Conservation (phyloP, 805 yeast species). For the Yarrowia sp. region DNA sequence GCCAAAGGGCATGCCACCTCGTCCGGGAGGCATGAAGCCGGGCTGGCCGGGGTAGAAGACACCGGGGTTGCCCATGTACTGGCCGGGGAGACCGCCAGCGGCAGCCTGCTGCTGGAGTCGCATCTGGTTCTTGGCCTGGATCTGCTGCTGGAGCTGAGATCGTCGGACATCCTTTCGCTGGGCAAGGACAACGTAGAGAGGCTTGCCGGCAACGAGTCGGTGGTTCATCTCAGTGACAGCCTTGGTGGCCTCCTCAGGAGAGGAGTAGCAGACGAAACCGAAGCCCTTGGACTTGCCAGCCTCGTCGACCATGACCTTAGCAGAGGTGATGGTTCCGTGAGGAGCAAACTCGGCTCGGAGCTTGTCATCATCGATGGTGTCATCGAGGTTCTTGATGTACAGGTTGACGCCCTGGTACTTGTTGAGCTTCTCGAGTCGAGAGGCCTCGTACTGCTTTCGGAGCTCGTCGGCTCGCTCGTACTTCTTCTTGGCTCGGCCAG, state of each 20-base stretch:
- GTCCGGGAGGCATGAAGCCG: conserved; percentile 84
- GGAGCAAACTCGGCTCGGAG: conserved; percentile 89
- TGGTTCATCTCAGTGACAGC: conserved; percentile 99
- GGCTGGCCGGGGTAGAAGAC: conserved; percentile 71
- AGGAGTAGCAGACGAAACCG: conserved; percentile 96
- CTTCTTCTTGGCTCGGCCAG: conserved; percentile 99
- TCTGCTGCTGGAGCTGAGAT: conserved; percentile 94
- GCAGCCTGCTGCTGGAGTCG: conserved; percentile 93
- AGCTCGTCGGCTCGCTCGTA: conserved; percentile 95
- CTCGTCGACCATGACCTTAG: conserved; percentile 94
- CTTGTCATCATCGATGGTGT: conserved; percentile 83
- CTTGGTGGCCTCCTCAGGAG: conserved; percentile 98
- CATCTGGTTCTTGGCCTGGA: conserved; percentile 96
- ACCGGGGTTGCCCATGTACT: conserved; percentile 73
- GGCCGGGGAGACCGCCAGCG: conserved; percentile 74
- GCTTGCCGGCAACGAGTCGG: conserved; percentile 91
- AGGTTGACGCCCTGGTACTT: conserved; percentile 98
- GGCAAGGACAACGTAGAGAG: conserved; percentile 96
- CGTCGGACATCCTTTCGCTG: conserved; percentile 98
- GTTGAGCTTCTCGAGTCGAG: conserved; percentile 83
- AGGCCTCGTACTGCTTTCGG: conserved; percentile 89
- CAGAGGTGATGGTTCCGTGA: conserved; percentile 92
- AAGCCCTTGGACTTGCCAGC: conserved; percentile 94
- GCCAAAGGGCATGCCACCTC: conserved; percentile 47
- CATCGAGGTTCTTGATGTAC: conserved; percentile 95